Base-by-base conservation (phyloP, 345 rosid species). In the Punica granatum region DNA sequence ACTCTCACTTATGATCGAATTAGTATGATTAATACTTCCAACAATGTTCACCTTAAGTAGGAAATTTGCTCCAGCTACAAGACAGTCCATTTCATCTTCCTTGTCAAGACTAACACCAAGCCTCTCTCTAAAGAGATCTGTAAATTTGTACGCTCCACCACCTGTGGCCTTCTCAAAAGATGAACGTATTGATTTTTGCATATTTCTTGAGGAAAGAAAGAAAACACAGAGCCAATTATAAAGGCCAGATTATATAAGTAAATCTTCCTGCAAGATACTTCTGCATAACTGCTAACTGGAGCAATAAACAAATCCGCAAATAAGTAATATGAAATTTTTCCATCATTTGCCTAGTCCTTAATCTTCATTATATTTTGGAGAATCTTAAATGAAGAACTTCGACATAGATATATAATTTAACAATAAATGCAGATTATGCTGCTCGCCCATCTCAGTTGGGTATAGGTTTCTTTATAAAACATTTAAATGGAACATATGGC, bases 31-130 rank as follows among this genome's bases (percentile, higher is more conserved):
- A 32, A 33, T 33, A 36, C 28, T 36, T 23, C 3, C 66, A 63
- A 26, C 21, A 23, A n/a, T 56, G 61, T 28, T 65, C 72, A 91
- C 98, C 93, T 94, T 94, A 62, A 91, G 99, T 77, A 94, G 79
- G 81, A 94, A 94, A 80, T 94, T 92, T 49, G 99, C 98, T 67
- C 99, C 99, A 34, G 99, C 90, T 61, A 94, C 99, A 70, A 94
- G 97, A 72, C 99, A 94, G 74, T 91, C 80, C 99, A 94, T 94
- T 77, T 94, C 99, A 82, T 89, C 99, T 81, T 94, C 99, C 77
- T 94, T 94, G 70, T 94, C 99, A 74, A 94, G 88, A 78, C 96
- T 85, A 75, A 89, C 84, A 18, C 98, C 99, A 37, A 94, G 96
- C 77, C 89, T 85, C 79, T 94, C 99, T 75, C 88, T 94, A 77